These are phyloP conservation scores for Podospora bellae-mahoneyi DNA, from an alignment of 495 filamentous ascomycete species.

Conservation along the genomic window DNA sequence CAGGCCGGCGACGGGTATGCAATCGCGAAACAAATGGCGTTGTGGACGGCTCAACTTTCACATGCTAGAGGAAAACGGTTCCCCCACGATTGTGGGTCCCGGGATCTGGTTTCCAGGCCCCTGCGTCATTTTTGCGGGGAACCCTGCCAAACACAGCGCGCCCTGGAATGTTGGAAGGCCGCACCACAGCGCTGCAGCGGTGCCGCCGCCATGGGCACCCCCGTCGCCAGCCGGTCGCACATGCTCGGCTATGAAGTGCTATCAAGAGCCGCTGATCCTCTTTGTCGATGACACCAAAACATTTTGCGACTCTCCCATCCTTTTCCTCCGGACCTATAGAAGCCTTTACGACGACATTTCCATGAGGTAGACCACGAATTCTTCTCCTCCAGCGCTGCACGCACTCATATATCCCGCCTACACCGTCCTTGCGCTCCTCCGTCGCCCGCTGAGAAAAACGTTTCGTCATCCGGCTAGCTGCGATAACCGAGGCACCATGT, in stretches of 20 bases:
- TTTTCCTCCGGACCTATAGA: neutral
- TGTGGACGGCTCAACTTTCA: constrained; percentile 10
- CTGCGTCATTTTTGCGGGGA: constrained; percentile 18
- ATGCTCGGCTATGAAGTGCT: neutral
- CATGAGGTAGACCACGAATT: constrained; percentile 19
- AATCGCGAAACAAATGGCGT: neutral
- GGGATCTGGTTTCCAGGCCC: constrained; percentile 1
- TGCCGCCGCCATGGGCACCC: neutral
- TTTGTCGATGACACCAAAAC: constrained; percentile 1
- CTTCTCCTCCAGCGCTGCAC: neutral
- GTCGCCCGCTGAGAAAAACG: neutral
- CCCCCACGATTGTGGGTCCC: neutral
- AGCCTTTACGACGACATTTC: neutral
- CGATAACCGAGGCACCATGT: constrained; percentile 39
- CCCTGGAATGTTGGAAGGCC: neutral
- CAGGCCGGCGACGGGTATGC: neutral
- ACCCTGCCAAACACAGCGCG: neutral
- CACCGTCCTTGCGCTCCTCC: neutral
- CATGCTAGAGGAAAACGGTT: neutral
- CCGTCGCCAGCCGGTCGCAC: neutral
- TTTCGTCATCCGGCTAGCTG: neutral
- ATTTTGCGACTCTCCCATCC: neutral
- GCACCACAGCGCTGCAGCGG: neutral
- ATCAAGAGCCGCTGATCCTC: neutral
- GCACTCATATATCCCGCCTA: neutral